phyloP scores from a whole-genome alignment of 768 basidiomycete species.

The Pulveroboletus sp. region DNA sequence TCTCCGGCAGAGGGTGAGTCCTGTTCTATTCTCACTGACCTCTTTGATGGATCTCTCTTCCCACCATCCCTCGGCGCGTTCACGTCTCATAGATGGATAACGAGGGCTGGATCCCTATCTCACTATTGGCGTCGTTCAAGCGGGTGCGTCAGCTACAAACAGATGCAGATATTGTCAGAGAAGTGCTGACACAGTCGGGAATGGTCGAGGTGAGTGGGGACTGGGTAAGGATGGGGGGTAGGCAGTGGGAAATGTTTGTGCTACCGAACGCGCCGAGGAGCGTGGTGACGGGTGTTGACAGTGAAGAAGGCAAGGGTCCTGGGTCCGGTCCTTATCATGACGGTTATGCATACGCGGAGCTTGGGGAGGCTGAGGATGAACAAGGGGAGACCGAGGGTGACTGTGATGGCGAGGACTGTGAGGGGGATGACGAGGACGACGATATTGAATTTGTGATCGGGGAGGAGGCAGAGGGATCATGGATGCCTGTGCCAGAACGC shows the following conservation, averaged over 20 bases:
- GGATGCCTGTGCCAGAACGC: conserved; percentile 34
- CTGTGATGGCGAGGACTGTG: conserved; percentile 32
- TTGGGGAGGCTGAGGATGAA: conserved; percentile 14
- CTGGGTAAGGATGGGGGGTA: conserved; percentile 61
- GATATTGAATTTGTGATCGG: conserved; percentile 73
- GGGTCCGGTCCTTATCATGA: background rate
- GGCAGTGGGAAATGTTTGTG: conserved; percentile 56
- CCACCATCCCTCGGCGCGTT: background rate
- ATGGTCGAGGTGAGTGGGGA: conserved; percentile 66
- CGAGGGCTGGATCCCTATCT: conserved; percentile 80
- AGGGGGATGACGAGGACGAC: conserved; percentile 61
- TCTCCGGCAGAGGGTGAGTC: conserved; percentile 68
- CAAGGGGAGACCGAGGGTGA: conserved; percentile 23
- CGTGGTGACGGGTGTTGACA: conserved; percentile 15
- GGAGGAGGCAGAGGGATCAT: conserved; percentile 37
- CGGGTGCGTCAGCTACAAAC: conserved; percentile 66
- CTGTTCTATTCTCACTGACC: background rate
- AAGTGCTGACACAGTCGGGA: conserved; percentile 62
- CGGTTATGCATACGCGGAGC: conserved; percentile 1
- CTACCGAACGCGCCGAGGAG: conserved; percentile 56
- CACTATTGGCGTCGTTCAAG: conserved; percentile 82
- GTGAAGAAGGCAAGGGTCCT: background rate
- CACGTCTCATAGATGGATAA: conserved; percentile 69
- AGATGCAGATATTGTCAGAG: conserved; percentile 56
- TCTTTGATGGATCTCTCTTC: background rate